Evolutionary conservation across 176 grass and related monocot species (phyloP), one percentile per base, ranked within the genome.

Genomic region (Carex littledalei): DNA sequence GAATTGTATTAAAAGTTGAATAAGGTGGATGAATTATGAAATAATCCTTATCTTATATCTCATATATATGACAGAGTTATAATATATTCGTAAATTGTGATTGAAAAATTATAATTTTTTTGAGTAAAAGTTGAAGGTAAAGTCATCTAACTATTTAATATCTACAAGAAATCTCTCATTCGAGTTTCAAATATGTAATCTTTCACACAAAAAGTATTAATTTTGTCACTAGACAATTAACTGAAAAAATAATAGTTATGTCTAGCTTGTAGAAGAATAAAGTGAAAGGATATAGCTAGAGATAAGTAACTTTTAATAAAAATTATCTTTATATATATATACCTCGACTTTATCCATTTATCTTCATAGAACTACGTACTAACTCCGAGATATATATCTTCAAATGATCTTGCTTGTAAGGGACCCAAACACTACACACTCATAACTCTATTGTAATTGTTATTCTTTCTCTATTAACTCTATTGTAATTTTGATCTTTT

Each of bases 171-270:
- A 50, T 11, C 2, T 2, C 10, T 50, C 10, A 50, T 12, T 11
- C 10, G 43, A 11, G 1, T 49, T 49, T 49, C 1, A 0, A 11
- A 49, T 1, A 1, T 10, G 9, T 0, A 2, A 49, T 2, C 1
- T 49, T 0, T 2, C 1, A 47, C 8, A 9, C 8, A 2, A 1
- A 2, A 2, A 1, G 0, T 10, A 47, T 10, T 47, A 11, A 0
- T 11, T 50, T 12, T 50, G 47, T 0, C 1, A 50, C 47, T 11
- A 50, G 0, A 53, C 26, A 3, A 75, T 22, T 9, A 26, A 6
- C 21, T 50, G 12, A 72, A 47, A 10, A 50, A 74, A 50, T 14
- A 50, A 74, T n/a, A 74, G 43, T 13, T 11, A n/a, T 18, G 34
- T 45, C 9, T n/a, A n/a, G n/a, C n/a, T 41, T 17, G 7, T 70